A percentile compares a stretch with the other conserved stretches of the same genome.
These are phyloP conservation scores for Cucurbita pepo DNA, from an alignment of 306 rosid species.

Conservation along the genomic window DNA sequence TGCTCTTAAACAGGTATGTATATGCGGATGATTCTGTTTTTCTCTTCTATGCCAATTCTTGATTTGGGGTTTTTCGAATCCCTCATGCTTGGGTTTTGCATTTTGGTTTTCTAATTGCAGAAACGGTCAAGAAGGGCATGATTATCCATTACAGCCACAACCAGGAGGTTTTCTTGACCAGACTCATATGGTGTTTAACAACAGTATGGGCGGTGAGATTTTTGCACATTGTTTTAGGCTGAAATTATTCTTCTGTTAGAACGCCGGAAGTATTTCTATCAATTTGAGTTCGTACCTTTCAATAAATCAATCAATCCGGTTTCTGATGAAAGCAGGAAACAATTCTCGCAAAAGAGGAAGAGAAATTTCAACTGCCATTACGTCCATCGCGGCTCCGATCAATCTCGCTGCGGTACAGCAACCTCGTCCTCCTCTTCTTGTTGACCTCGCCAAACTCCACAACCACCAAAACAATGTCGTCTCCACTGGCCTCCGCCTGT, in stretches of 20 bases:
- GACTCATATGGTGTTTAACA: constrained; percentile 50
- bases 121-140: constrained; percentile 56
- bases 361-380: constrained; percentile 17
- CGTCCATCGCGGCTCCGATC: constrained; percentile 22
- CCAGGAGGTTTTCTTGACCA: constrained; percentile 55
- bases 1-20: constrained; percentile 56
- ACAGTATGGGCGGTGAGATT: constrained; percentile 27
- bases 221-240: neutral
- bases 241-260: neutral
- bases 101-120: constrained; percentile 14
- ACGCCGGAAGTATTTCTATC: neutral
- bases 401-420: constrained; percentile 37
- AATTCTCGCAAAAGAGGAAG: constrained; percentile 66
- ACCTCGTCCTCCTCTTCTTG: constrained; percentile 35
- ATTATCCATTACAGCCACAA: constrained; percentile 48
- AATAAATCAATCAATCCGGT: neutral
- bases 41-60: neutral
- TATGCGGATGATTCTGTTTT: neutral
- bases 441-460: constrained; percentile 76
- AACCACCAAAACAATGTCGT: constrained; percentile 54
- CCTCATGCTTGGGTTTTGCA: neutral
- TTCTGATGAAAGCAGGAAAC: neutral
- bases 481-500: constrained; percentile 73
- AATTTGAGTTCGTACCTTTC: neutral
- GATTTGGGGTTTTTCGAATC: neutral